A percentile compares a stretch with the other conserved stretches of the same genome.
Evolutionary conservation across 257 asterid species (phyloP).

Genomic region (Gynochthodes officinalis): DNA sequence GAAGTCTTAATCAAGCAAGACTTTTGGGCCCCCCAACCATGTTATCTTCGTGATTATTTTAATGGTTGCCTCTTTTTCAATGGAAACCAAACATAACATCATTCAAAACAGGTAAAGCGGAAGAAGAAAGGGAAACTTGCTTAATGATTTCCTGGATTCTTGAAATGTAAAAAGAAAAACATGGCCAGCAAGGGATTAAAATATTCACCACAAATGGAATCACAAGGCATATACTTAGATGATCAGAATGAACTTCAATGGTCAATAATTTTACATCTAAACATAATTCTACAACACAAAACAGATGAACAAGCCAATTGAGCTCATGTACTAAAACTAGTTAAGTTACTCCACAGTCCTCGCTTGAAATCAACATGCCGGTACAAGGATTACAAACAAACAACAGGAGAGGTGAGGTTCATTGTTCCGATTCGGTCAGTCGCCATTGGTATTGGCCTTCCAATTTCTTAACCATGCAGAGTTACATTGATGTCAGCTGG

Average conservation of each 20-base stretch:
- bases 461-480: constrained; percentile 33
- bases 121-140: too few species aligned
- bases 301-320: constrained; percentile 1
- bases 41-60: too few species aligned
- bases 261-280: constrained; percentile 26
- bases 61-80: too few species aligned
- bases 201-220: background rate
- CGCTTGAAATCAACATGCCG: constrained; percentile 19
- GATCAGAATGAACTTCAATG: constrained; percentile 5
- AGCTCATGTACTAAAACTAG: constrained; percentile 26
- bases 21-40: too few species aligned
- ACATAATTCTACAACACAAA: constrained; percentile 25
- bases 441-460: constrained; percentile 1
- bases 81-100: too few species aligned
- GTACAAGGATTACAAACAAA: constrained; percentile 26
- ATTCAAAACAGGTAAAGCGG: too few species aligned
- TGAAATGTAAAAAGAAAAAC: background rate
- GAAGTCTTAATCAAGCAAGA: too few species aligned
- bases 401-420: constrained; percentile 15
- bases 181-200: background rate
- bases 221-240: constrained; percentile 12
- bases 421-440: constrained; percentile 28
- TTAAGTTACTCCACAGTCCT: constrained; percentile 33
- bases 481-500: constrained; percentile 60
- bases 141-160: too few species aligned